These are phyloP conservation scores for Coemansia sp. DNA, from an alignment of 192 early-diverging fungal genomes.

Conservation along the genomic window DNA sequence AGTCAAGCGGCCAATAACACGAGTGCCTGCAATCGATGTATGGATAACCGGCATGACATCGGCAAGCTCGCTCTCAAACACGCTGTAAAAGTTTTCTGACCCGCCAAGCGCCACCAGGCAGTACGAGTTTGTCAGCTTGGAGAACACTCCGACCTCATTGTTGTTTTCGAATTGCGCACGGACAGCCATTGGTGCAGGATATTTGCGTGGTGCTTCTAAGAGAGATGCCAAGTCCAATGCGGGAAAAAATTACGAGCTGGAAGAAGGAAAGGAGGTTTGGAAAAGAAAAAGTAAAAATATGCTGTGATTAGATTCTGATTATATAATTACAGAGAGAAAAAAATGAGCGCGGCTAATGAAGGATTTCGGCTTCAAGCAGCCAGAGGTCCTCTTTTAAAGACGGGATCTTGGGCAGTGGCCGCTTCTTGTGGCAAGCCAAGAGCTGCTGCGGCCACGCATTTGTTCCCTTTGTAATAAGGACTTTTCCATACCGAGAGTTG, in stretches of 20 bases:
- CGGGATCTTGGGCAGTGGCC: too few species aligned
- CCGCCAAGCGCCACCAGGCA: constrained; percentile 96
- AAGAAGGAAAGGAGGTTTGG: constrained; percentile 7
- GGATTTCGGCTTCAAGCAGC: too few species aligned
- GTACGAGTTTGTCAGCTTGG: constrained; percentile 97
- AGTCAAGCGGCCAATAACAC: constrained; percentile 93
- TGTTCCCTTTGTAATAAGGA: too few species aligned
- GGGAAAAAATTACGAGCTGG: background rate
- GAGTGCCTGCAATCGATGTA: constrained; percentile 94
- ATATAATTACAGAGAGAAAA: background rate
- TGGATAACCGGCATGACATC: constrained; percentile 97
- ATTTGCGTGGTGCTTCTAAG: background rate
- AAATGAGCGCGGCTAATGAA: too few species aligned
- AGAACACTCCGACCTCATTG: constrained; percentile 99
- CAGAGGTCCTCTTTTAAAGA: too few species aligned
- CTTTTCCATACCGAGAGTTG: too few species aligned
- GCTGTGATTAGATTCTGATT: background rate
- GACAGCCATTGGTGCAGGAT: constrained; percentile 29
- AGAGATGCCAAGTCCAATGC: constrained; percentile 3
- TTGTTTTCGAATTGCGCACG: constrained; percentile 98
- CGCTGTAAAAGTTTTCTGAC: constrained; percentile 97
- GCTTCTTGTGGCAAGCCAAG: too few species aligned
- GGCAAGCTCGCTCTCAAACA: constrained; percentile 89
- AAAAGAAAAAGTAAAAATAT: constrained; percentile 14
- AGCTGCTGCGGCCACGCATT: too few species aligned